Evolutionary conservation across 2,329 filamentous ascomycete genomes (phyloP), one percentile per base, ranked within the genome.

Genomic region (Paecilomyces variotii): DNA sequence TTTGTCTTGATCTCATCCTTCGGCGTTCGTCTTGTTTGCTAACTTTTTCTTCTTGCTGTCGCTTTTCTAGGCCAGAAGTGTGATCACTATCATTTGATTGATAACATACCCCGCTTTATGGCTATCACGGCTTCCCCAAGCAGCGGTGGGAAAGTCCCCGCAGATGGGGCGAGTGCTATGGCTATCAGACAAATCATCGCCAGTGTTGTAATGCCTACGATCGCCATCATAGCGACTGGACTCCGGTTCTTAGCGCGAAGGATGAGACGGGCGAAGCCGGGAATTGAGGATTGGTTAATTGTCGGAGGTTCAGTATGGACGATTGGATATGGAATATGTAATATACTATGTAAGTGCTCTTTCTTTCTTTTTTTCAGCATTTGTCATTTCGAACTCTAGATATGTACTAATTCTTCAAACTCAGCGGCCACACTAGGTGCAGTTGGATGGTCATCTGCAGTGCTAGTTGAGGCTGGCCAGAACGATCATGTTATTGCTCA

Each of bases 241-340:
- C 30, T 56, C 30, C 35, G 54, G 32, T 56, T 56, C 49, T 56
- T 34, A 45, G 54, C 54, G 10, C 19, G 54, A 45, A 34, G 54
- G 4, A 56, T 56, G 30, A 56, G 35, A n/a, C 34, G 54, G n/a
- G 54, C 49, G 10, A 56, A 19, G 5, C 54, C 54, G 19, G 12
- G 24, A 26, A 28, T 56, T n/a, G 54, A 45, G 26, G 54, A 56
- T n/a, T 56, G 34, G 34, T 45, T 56, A n/a, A 25, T 56, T 56
- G 54, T 56, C 19, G 34, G 11, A 39, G 54, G 54, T 12, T n/a
- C 28, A 7, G 49, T 56, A 56, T 56, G 54, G 54, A 56, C 54
- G 4, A 12, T 56, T 28, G 54, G 34, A 24, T 56, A 56, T 56
- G 54, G 24, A 14, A 27, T 56, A 45, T 34, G 35, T n/a, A 56